These are phyloP conservation scores for Capsicum pubescens DNA, from an alignment of 257 asterid genomes.

Conservation along the genomic window DNA sequence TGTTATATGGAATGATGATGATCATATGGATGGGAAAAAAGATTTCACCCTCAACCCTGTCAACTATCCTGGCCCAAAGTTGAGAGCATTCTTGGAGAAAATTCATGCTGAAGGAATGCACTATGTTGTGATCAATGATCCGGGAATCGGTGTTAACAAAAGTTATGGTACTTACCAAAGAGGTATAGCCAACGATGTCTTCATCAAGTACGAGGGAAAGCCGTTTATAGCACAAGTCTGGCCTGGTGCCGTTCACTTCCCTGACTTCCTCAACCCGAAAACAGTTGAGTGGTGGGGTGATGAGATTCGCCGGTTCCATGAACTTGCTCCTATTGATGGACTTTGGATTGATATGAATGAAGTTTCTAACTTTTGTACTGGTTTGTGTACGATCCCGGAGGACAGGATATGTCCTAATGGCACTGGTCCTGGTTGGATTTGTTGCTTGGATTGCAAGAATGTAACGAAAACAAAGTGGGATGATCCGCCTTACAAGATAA, in stretches of 20 bases:
- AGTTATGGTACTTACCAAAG: conserved; percentile 75
- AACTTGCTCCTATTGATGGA: conserved; percentile 90
- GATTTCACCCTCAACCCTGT: conserved; percentile 89
- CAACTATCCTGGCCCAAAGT: conserved; percentile 79
- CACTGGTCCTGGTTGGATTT: conserved; percentile 88
- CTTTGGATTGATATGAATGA: conserved; percentile 98
- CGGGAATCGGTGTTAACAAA: conserved; percentile 81
- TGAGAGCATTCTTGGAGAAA: conserved; percentile 71
- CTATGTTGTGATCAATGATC: conserved; percentile 84
- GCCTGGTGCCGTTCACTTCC: conserved; percentile 97
- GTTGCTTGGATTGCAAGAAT: conserved; percentile 91
- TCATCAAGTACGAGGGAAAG: conserved; percentile 75
- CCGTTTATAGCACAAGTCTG: conserved; percentile 94
- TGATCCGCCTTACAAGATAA: conserved; percentile 93
- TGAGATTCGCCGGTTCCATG: conserved; percentile 79
- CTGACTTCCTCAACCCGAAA: conserved; percentile 86
- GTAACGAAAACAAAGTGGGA: conserved; percentile 83
- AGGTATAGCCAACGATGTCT: conserved; percentile 75
- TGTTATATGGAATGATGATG: conserved; percentile 97
- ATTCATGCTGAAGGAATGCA: conserved; percentile 89
- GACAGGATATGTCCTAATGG: conserved; percentile 74
- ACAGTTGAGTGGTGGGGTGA: conserved; percentile 93
- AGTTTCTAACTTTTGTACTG: conserved; percentile 79
- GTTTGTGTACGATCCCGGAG: conserved; percentile 77
- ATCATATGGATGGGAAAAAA: conserved; percentile 95